Base-by-base conservation (phyloP, 2,329 filamentous ascomycete genomes). In the Cercospora citrullina region DNA sequence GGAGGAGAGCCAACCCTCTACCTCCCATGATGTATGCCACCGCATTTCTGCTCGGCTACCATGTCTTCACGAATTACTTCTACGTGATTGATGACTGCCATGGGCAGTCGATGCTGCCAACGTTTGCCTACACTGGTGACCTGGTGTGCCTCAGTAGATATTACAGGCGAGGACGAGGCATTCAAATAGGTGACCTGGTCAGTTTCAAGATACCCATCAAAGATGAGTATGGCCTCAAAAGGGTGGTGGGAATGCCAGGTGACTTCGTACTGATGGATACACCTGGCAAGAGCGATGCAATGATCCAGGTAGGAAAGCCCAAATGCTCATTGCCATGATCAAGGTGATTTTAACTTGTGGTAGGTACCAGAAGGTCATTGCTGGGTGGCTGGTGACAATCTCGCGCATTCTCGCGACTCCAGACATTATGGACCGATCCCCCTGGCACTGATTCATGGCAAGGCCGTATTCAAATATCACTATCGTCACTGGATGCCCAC, bases 301-400 rank as follows among this genome's bases (percentile, higher is more conserved):
- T 92, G 87, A 85, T 93, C 18, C 88, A 91, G 84, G 91, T 91
- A 75, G 55, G 71, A 36, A 9, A 9, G 18, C 18, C 45, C 31
- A 31, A 14, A 45, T n/a, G 10, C 4, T 10, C 31, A 45, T 45
- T 7, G 30, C 16, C 16, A 30, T 8, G 7, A 8, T 30, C 7
- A 8, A 8, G 28, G 28, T 7, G 28, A 30, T 8, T 2, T 9
- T 55, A 55, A 55, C 48, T n/a, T 55, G 7, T 55, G 14, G 60
- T 75, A 96, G 91, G 88, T 99, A 16, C 95, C 95, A 0, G 84
- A 91, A 76, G 95, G 95, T 1, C 95, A 99, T 83, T 96, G 93
- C 75, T 98, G 93, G 88, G 83, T 97, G 6, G 87, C 89, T 2
- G 95, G 95, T 2, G 95, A 99, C 79, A 98, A 98, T 79, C 77